Evolutionary conservation across 768 basidiomycete species (phyloP).

Genomic region (Serendipita sp.): DNA sequence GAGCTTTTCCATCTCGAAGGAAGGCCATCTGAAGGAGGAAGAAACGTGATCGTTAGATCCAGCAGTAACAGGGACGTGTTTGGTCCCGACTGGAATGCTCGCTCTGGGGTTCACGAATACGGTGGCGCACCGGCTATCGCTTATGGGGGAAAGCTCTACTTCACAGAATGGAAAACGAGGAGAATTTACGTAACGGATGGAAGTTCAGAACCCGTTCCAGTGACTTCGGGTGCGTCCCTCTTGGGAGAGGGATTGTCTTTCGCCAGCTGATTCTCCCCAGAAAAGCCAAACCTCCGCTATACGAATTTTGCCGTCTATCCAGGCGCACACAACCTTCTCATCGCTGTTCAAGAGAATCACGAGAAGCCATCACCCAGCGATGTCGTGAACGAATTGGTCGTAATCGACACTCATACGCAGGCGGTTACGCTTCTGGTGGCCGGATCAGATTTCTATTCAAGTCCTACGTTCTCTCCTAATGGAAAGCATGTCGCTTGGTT

Average conservation of each 20-base stretch:
- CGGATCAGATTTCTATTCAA: constrained; percentile 60
- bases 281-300: constrained; percentile 39
- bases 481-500: constrained; percentile 45
- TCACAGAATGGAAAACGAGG: constrained; percentile 39
- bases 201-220: constrained; percentile 26
- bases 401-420: constrained; percentile 36
- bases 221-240: constrained; percentile 42
- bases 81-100: constrained; percentile 37
- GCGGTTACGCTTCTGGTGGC: constrained; percentile 31
- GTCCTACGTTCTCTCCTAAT: constrained; percentile 43
- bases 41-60: constrained; percentile 43
- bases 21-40: constrained; percentile 39
- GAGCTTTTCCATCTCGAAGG: constrained; percentile 41
- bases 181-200: constrained; percentile 31
- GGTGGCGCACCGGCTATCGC: constrained; percentile 50
- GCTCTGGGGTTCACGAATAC: constrained; percentile 51
- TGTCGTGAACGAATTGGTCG: constrained; percentile 40
- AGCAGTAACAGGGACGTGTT: constrained; percentile 35
- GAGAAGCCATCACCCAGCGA: constrained; percentile 34
- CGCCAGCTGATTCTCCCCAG: constrained; percentile 17
- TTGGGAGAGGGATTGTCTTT: background rate
- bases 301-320: constrained; percentile 51
- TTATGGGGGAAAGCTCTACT: constrained; percentile 35
- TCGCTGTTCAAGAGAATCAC: constrained; percentile 58
- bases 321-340: constrained; percentile 32